Evolutionary conservation across 805 yeast species (phyloP).

Genomic region (Saccharomycopsis fermentans): DNA sequence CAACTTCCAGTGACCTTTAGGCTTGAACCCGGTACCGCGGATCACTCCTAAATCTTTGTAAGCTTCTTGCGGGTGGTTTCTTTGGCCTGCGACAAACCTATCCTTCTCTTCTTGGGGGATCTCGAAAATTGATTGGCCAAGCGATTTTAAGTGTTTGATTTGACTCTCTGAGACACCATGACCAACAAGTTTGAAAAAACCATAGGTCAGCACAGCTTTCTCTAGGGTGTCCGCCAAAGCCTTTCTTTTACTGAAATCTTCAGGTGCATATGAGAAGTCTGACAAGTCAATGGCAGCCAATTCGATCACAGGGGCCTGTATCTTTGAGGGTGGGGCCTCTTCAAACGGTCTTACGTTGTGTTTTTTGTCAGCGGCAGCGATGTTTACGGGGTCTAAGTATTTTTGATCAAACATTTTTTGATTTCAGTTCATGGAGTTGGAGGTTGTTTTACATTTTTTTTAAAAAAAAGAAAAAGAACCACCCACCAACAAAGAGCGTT

Average conservation of each 20-base stretch:
- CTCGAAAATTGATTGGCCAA: conserved; percentile 32
- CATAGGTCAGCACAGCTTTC: conserved; percentile 31
- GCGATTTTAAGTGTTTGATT: conserved; percentile 28
- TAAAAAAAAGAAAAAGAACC: no score
- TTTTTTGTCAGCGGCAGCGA: conserved; percentile 17
- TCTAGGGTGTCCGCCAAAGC: conserved; percentile 31
- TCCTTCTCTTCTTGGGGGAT: conserved; percentile 32
- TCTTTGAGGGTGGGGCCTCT: conserved; percentile 22
- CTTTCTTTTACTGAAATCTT: conserved; percentile 24
- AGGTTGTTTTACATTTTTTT: no score
- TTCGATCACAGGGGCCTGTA: conserved; percentile 7
- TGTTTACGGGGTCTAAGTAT: background rate
- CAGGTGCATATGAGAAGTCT: conserved; percentile 29
- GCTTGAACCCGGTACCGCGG: conserved; percentile 38
- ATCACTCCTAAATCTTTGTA: conserved; percentile 31
- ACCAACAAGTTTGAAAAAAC: conserved; percentile 27
- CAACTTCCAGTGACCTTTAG: conserved; percentile 38
- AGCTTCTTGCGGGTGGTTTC: conserved; percentile 24
- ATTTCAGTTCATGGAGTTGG: no score
- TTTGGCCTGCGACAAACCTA: conserved; percentile 32
- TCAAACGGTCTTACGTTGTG: conserved; percentile 26
- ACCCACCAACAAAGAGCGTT: no score
- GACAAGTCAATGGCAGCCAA: conserved; percentile 31
- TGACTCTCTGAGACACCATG: conserved; percentile 21
- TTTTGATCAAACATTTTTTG: background rate